These are phyloP conservation scores for Metschnikowia sp. DNA, from an alignment of 805 yeast genomes.

Conservation along the genomic window DNA sequence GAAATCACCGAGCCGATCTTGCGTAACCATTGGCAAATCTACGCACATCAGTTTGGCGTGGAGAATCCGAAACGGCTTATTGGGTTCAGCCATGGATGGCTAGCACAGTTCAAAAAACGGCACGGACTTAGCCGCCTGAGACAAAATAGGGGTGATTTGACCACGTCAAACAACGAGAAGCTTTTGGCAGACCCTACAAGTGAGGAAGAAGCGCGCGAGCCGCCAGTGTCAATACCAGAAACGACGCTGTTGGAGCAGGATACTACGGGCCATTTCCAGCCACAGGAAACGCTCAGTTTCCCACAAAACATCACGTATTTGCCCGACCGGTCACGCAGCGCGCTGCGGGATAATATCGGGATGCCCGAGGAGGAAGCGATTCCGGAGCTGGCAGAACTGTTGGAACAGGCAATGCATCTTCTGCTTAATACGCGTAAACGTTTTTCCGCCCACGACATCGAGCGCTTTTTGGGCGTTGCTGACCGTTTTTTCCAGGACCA, in stretches of 20 bases:
- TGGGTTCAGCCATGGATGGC: constrained; percentile 62
- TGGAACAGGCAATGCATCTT: constrained; percentile 7
- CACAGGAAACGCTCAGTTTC: constrained; percentile 12
- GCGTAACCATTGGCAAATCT: constrained; percentile 54
- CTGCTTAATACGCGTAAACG: constrained; percentile 3
- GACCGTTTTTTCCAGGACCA: constrained; percentile 40
- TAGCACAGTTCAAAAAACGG: constrained; percentile 56
- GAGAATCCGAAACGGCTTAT: constrained; percentile 56
- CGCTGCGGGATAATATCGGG: not conserved
- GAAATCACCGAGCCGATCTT: constrained; percentile 54
- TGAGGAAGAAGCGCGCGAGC: not conserved
- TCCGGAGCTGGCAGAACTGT: constrained; percentile 4
- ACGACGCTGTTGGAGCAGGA: not conserved
- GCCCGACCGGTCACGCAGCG: not conserved
- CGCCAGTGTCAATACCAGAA: not conserved
- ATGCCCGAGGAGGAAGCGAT: no score
- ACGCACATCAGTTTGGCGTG: constrained; percentile 55
- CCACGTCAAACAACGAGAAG: constrained; percentile 9
- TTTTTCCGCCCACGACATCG: constrained; percentile 28
- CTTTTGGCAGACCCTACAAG: constrained; percentile 3
- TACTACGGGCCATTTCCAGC: constrained; percentile 1
- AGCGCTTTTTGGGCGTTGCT: constrained; percentile 40
- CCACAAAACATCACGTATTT: constrained; percentile 9
- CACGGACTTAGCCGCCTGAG: constrained; percentile 40
- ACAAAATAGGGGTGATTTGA: constrained; percentile 24